A percentile compares a stretch with the other conserved stretches of the same genome.
Conservation (phyloP, 2,329 filamentous ascomycete species). For the Alternaria rosae region DNA sequence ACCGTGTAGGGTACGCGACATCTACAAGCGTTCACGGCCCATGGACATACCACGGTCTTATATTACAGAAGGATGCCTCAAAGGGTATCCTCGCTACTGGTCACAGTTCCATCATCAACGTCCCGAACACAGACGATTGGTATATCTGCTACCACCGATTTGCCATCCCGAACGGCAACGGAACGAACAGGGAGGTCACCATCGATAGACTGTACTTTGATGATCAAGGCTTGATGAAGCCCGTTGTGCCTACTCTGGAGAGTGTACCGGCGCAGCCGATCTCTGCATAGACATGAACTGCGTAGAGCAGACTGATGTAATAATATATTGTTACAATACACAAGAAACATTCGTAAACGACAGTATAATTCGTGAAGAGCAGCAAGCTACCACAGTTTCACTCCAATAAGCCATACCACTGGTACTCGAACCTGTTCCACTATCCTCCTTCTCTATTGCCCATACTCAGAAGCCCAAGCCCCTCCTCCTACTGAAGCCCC, state of each 20-base stretch:
- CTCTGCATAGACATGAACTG: neutral
- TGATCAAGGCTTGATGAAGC: constrained; percentile 28
- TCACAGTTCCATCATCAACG: constrained; percentile 36
- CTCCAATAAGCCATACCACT: neutral
- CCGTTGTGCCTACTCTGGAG: constrained; percentile 34
- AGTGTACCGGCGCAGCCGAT: constrained; percentile 23
- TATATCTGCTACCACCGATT: constrained; percentile 43
- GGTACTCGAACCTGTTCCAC: neutral
- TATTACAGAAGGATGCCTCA: constrained; percentile 31
- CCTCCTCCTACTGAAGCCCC: neutral
- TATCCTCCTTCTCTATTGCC: neutral
- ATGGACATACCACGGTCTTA: constrained; percentile 34
- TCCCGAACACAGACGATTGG: constrained; percentile 39
- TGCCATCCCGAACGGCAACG: constrained; percentile 32
- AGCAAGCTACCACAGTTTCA: neutral
- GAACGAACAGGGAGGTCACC: constrained; percentile 33
- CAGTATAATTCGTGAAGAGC: neutral
- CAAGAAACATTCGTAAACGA: neutral
- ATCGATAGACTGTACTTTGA: constrained; percentile 39
- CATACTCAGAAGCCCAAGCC: neutral
- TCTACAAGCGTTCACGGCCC: constrained; percentile 28
- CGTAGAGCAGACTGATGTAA: neutral
- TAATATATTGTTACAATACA: neutral
- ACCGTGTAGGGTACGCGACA: constrained; percentile 39
- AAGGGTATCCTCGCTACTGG: constrained; percentile 36